Evolutionary conservation across 805 yeast species (phyloP).

Genomic region (Candida sakaeoensis): DNA sequence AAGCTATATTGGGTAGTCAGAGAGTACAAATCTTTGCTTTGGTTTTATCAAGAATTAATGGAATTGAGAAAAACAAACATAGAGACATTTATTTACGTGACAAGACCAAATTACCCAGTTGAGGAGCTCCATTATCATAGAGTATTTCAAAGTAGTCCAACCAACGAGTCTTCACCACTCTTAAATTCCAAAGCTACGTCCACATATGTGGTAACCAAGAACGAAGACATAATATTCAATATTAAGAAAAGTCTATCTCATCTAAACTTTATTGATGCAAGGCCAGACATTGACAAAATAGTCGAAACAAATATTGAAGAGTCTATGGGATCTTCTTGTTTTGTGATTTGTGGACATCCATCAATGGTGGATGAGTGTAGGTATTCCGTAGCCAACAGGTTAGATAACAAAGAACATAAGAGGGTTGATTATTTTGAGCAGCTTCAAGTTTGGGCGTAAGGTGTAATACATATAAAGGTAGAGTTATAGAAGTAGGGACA

Average conservation of each 20-base stretch:
- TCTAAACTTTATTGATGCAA: constrained; percentile 38
- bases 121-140: constrained; percentile 37
- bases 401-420: constrained; percentile 31
- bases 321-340: constrained; percentile 44
- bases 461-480: background rate
- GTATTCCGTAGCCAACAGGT: constrained; percentile 38
- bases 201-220: background rate
- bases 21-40: constrained; percentile 44
- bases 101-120: constrained; percentile 17
- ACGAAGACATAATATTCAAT: constrained; percentile 16
- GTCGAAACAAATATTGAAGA: constrained; percentile 35
- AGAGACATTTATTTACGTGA: constrained; percentile 24
- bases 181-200: background rate
- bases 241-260: constrained; percentile 22
- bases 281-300: constrained; percentile 46
- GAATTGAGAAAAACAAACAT: constrained; percentile 21
- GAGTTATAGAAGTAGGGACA: background rate
- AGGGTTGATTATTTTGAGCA: constrained; percentile 72
- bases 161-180: background rate
- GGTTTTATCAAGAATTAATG: constrained; percentile 44
- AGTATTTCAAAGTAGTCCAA: background rate
- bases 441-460: constrained; percentile 58
- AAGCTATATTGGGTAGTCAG: constrained; percentile 64
- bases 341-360: constrained; percentile 64
- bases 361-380: constrained; percentile 57